Percentiles rank a stretch among this genome's conserved stretches.
Evolutionary conservation across 1,284 basidiomycete species (phyloP).

Genomic region (Ceratobasidium sp.): DNA sequence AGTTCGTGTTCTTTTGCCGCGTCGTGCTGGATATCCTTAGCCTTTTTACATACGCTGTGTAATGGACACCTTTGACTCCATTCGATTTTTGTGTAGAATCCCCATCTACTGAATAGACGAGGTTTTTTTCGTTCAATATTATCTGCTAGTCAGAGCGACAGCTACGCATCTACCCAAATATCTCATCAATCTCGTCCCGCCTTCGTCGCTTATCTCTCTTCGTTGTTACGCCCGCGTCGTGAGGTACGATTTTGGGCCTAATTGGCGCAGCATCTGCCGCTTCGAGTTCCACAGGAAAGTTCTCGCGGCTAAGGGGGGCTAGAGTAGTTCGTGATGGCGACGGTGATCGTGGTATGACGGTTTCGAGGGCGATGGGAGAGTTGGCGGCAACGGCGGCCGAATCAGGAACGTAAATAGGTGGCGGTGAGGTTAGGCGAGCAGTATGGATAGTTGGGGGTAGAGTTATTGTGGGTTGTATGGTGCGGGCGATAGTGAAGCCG

Average conservation of each 20-base stretch:
- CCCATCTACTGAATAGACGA: slow-evolving; percentile 46
- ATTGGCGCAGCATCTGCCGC: not conserved
- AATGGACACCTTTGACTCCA: slow-evolving; percentile 37
- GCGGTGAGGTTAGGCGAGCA: slow-evolving; percentile 30
- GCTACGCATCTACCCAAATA: slow-evolving; percentile 63
- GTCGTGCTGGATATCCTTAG: slow-evolving; percentile 26
- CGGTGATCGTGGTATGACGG: slow-evolving; percentile 27
- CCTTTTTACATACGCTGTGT: slow-evolving; percentile 19
- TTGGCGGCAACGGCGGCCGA: not conserved
- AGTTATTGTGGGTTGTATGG: not conserved
- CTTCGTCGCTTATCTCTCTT: slow-evolving; percentile 57
- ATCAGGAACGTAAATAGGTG: not conserved
- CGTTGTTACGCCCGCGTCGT: slow-evolving; percentile 44
- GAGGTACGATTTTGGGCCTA: slow-evolving; percentile 21
- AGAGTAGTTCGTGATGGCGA: slow-evolving; percentile 16
- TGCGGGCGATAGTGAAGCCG: slow-evolving; percentile 15
- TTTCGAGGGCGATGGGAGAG: slow-evolving; percentile 14
- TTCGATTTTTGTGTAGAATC: slow-evolving; percentile 22
- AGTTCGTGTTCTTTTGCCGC: slow-evolving; percentile 50
- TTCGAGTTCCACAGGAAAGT: slow-evolving; percentile 18
- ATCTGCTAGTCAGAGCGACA: not conserved
- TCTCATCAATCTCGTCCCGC: slow-evolving; percentile 74
- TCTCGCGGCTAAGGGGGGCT: not conserved
- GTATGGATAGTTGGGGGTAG: slow-evolving; percentile 19
- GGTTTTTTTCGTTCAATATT: slow-evolving; percentile 13